Percentiles rank a stretch among this genome's conserved stretches.
These are phyloP conservation scores for Cicer cuneatum DNA, from an alignment of 306 rosid species.

Conservation along the genomic window DNA sequence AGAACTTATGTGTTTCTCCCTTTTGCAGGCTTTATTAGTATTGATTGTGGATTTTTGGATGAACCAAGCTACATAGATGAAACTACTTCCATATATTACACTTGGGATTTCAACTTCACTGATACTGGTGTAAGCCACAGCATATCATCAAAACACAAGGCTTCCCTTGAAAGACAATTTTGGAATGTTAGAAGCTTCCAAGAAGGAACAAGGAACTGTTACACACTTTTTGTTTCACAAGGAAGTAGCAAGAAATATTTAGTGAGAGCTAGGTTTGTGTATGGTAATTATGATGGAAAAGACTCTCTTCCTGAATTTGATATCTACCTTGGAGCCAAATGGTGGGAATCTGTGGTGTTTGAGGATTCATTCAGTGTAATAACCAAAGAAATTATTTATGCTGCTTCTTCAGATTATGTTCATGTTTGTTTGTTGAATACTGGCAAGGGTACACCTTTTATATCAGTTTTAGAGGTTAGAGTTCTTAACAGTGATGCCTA, in stretches of 20 bases:
- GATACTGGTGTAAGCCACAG: slow-evolving; percentile 38
- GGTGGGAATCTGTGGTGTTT: slow-evolving; percentile 46
- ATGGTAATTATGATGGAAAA: slow-evolving; percentile 51
- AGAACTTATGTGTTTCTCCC: not conserved
- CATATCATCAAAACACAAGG: slow-evolving; percentile 40
- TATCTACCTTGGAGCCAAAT: slow-evolving; percentile 46
- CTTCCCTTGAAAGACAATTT: slow-evolving; percentile 42
- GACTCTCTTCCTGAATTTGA: slow-evolving; percentile 50
- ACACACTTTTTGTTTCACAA: slow-evolving; percentile 44
- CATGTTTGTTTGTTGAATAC: slow-evolving; percentile 50
- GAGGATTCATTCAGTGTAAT: slow-evolving; percentile 43
- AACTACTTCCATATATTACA: slow-evolving; percentile 46
- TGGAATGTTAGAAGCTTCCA: slow-evolving; percentile 58
- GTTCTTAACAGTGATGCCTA: slow-evolving; percentile 50
- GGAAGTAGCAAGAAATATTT: slow-evolving; percentile 45
- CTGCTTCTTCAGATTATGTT: slow-evolving; percentile 47
- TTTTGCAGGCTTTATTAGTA: slow-evolving; percentile 50
- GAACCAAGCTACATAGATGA: slow-evolving; percentile 51
- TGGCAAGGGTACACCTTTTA: slow-evolving; percentile 52
- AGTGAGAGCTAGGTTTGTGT: slow-evolving; percentile 49
- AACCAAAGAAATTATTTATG: slow-evolving; percentile 50
- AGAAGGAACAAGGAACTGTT: slow-evolving; percentile 48
- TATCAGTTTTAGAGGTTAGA: slow-evolving; percentile 56
- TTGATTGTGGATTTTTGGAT: slow-evolving; percentile 51
- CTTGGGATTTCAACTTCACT: slow-evolving; percentile 43